Base-by-base conservation (phyloP, 495 filamentous ascomycete genomes). In the Penicillium fimorum region DNA sequence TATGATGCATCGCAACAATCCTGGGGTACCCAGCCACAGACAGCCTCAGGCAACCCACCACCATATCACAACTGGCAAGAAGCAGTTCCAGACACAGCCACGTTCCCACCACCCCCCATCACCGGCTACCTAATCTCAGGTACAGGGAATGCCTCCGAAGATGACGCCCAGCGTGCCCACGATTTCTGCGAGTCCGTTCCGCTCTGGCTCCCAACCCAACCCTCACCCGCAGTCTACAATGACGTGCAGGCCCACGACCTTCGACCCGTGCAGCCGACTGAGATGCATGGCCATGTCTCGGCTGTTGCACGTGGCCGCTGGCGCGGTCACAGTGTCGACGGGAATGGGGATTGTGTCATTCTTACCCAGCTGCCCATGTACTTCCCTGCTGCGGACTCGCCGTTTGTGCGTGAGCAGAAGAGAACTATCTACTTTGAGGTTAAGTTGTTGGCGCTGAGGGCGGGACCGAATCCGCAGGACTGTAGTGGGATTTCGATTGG, bases 381-480 rank as follows among this genome's bases (percentile, higher is more conserved):
- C 72, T 82, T 87, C 47, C 87, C 86, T 0, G 62, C 74, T 8
- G 70, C 72, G 30, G 87, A 95, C 65, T 87, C 84, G 17, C 92
- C 91, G 0, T 71, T 88, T 1, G 50, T 67, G 18, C 85, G 84
- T 0, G 70, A 74, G n/a, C 69, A 53, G 15, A 59, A 52, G 1
- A 86, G 84, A 59, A 84, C 77, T 0, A 84, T 91, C 40, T 96
- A 96, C 70, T 97, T 86, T 68, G 91, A 96, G 64, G 77, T 95
- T 12, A 78, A 74, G 44, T 71, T 95, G 37, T 57, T 75, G 0
- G 70, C 65, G 5, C 68, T 84, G n/a, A 58, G 74, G 13, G 62
- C 62, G 41, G 72, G 71, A 0, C 68, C 67, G 7, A 68, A 37
- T 41, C 17, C 58, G 56, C 3, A 54, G 61, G 2, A 76, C 78